A percentile compares a stretch with the other conserved stretches of the same genome.
Conservation (phyloP, 805 yeast genomes). For the Ogataea pilisensis region DNA sequence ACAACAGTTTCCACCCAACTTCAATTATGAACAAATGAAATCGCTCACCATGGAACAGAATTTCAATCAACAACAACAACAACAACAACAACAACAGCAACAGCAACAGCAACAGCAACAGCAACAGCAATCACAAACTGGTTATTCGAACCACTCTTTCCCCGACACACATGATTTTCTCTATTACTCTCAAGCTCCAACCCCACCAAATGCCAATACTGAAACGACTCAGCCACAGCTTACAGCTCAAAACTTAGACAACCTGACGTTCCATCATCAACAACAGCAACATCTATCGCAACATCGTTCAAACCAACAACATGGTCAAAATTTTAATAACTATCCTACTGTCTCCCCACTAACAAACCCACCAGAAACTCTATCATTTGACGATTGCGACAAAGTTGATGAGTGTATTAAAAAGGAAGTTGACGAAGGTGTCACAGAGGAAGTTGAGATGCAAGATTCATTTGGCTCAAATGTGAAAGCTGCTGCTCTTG, state of each 20-base stretch:
- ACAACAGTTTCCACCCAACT: constrained; percentile 2
- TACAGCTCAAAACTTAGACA: not conserved
- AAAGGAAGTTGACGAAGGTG: not conserved
- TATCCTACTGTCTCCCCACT: constrained; percentile 5
- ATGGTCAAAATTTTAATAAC: too few species aligned
- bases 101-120: not conserved
- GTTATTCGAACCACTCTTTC: not conserved
- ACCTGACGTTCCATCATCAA: not conserved
- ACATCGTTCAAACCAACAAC: too few species aligned
- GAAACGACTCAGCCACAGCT: not conserved
- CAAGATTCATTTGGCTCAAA: not conserved
- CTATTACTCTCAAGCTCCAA: not conserved
- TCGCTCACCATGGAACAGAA: not conserved
- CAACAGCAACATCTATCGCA: not conserved
- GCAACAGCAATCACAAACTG: not conserved
- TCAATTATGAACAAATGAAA: constrained; percentile 2
- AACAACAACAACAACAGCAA: too few species aligned
- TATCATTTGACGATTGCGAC: constrained; percentile 4
- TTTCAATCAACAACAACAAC: not conserved
- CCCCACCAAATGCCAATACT: not conserved
- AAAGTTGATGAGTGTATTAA: not conserved
- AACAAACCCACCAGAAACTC: constrained; percentile 2
- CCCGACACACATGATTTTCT: too few species aligned
- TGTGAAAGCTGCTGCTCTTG: too few species aligned
- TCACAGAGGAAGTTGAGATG: too few species aligned